Base-by-base conservation (phyloP, 345 rosid genomes). In the Pistacia vera region DNA sequence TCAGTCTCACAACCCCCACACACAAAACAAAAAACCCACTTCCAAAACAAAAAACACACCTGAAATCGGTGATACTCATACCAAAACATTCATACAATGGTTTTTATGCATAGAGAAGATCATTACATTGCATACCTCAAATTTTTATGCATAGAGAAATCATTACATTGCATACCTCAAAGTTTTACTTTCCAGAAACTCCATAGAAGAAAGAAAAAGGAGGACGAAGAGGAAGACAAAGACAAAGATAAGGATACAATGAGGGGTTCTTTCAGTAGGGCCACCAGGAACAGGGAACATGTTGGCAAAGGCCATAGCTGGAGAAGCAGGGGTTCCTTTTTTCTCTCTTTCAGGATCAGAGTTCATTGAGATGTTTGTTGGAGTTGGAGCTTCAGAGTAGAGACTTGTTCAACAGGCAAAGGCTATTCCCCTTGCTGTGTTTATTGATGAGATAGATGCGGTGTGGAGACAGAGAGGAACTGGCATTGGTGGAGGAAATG, bases 391-490 rank as follows among this genome's bases (percentile, higher is more conserved):
- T 52, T 86, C 93, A 33, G 97, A 83, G 97, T 91, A 85, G 92
- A 70, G 94, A 93, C 80, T 75, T 93, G 80, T 93, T 93, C 75
- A 84, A 91, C 87, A 90, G 89, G 97, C 94, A 9, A 93, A 91
- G 82, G 83, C 78, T 0, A 90, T 62, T 82, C 94, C 6, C 97
- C 93, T 0, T 91, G 94, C 76, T 61, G 88, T 91, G 13, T 90
- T 93, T 72, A 91, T 91, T 69, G 97, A 93, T 79, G 98, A 93
- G 82, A 91, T 90, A 22, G 98, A 93, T 85, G 93, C 92, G 11
- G 90, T 91, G 3, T 95, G 92, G 58, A 93, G 97, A 80, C 83
- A 85, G 66, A 87, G 95, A 84, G 95, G 95, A 28, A 88, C 97
- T 8, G 91, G 97, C 18, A 83, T 91, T 71, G 97, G 97, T 54